Base-by-base conservation (phyloP, 2,329 filamentous ascomycete species). In the Chrysoporthe puriensis region DNA sequence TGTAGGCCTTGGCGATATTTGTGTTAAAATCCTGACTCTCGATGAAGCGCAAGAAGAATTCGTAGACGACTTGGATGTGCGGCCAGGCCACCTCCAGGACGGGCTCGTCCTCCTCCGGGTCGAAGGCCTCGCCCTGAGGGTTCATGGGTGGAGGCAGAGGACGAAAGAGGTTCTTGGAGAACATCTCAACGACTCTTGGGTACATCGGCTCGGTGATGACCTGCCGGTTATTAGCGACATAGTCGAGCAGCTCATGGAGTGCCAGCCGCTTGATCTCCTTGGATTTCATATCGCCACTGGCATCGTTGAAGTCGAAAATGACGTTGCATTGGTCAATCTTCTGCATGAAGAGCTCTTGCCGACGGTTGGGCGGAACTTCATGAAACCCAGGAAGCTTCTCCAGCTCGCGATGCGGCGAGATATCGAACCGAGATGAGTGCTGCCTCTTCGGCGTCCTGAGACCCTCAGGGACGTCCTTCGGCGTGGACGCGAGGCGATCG, bases 21-120 rank as follows among this genome's bases (percentile, higher is more conserved):
- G 96, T 99, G 84, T 98, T 99, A 86, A 99, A 99, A 79, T 99
- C 96, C 79, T 97, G 96, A 80, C 96, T 98, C 80, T 99, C 96
- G 74, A 99, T 99, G 81, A 99, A 99, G 69, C 96, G 88, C 70
- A 99, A 85, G 85, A 99, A 99, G 85, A 99, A 99, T 80, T 99
- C 96, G 80, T 99, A 99, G 52, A 99, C 96, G 66, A 99, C 96
- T 81, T 99, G 96, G 69, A 99, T 99, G 78, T 99, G 96, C 8
- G 96, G 96, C 96, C 96, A 99, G 5, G 96, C 96, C 46, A 99
- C 96, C 82, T 99, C 96, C 67, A 99, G 85, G 44, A 99, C 96
- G 1, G 96, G 96, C 78, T 99, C 96, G 74, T 99, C 96, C 82
- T 99, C 96, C 80, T 99, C 96, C 0, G 96, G 96, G 77, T 99